Conservation (phyloP, 768 basidiomycete species). For the Vishniacozyma victoriae region DNA sequence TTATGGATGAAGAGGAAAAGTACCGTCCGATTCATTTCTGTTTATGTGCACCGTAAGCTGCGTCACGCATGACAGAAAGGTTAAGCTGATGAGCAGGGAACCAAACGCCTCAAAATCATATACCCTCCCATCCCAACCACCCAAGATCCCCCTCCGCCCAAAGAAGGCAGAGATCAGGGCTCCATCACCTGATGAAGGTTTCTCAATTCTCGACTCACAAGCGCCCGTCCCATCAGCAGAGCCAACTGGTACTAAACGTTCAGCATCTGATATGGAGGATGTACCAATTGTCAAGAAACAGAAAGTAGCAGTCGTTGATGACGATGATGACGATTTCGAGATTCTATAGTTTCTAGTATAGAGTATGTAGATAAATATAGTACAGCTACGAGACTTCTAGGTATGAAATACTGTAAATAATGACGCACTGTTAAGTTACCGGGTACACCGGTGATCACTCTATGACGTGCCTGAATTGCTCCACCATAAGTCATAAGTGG, state of each 20-base stretch:
- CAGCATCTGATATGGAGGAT: constrained; percentile 6
- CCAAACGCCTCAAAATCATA: constrained; percentile 4
- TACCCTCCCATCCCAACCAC: constrained; percentile 4
- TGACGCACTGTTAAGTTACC: too few species aligned
- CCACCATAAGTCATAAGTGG: too few species aligned
- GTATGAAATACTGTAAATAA: constrained; percentile 1
- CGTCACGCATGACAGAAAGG: background rate
- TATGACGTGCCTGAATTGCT: too few species aligned
- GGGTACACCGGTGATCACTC: too few species aligned
- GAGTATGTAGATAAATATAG: too few species aligned
- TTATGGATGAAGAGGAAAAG: constrained; percentile 81
- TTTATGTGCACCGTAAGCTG: constrained; percentile 54
- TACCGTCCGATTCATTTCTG: constrained; percentile 66
- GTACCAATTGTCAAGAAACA: background rate
- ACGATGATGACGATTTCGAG: constrained; percentile 34
- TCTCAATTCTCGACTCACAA: constrained; percentile 3
- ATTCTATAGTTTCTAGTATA: constrained; percentile 9
- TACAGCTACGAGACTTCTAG: too few species aligned
- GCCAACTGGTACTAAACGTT: constrained; percentile 20
- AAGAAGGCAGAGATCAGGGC: constrained; percentile 4
- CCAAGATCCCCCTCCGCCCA: constrained; percentile 10
- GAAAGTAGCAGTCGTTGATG: constrained; percentile 10
- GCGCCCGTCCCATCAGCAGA: constrained; percentile 10
- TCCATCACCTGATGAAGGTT: constrained; percentile 1
- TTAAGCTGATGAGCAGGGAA: constrained; percentile 6